Base-by-base conservation (phyloP, 2,329 filamentous ascomycete species). In the Aspergillus tanneri region DNA sequence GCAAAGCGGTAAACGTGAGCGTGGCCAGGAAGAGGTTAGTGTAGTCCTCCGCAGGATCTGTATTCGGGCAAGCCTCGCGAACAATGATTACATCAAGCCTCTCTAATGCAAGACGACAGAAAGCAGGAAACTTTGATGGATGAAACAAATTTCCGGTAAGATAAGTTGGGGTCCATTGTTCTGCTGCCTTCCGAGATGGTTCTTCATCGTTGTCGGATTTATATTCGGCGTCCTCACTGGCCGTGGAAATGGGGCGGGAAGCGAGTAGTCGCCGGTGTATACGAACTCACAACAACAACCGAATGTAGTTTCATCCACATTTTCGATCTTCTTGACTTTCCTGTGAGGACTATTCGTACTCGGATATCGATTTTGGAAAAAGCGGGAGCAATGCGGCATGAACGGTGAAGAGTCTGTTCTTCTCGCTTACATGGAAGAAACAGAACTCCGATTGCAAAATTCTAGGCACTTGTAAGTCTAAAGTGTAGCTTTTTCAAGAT, bases 201-300 rank as follows among this genome's bases (percentile, higher is more conserved):
- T 21, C 24, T 30, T 43, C 23, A 30, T 43, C 19, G 34, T 52
- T 23, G 16, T 24, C 50, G 28, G 38, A 21, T 46, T 46, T 18
- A 27, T 35, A 49, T 30, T 48, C 18, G 50, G 47, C 27, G 21
- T 50, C 36, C n/a, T n/a, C n/a, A n/a, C n/a, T n/a, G n/a, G n/a
- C n/a, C n/a, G n/a, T n/a, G n/a, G n/a, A n/a, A n/a, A n/a, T n/a
- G n/a, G n/a, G n/a, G n/a, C n/a, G n/a, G 39, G 46, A 34, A 46
- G 41, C 36, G 47, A 54, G 39, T 54, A 54, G 47, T 53, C 49
- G 10, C 51, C 35, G 34, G 38, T 32, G 45, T 56, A 56, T 28
- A 54, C 42, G 34, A 43, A 56, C 16, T 56, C 40, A 57, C 45
- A 54, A 34, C 36, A 57, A 43, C 34, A 38, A 27, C 42, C 49